Conservation (phyloP, 2,329 filamentous ascomycete species). For the Leptographium lundbergii region DNA sequence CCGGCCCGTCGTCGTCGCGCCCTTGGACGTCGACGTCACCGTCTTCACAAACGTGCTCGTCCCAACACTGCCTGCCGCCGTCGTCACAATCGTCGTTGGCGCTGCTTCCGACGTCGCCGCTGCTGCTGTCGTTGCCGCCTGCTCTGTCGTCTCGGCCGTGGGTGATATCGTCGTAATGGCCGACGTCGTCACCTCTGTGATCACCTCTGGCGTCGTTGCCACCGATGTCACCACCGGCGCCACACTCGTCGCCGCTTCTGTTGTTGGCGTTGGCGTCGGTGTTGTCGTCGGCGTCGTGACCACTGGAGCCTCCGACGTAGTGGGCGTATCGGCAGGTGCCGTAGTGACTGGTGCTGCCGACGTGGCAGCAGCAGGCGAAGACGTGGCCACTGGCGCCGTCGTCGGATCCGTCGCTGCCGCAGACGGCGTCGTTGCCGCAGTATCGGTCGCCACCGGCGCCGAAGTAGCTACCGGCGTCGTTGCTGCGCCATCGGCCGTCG, state of each 20-base stretch:
- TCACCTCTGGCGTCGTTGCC: background rate
- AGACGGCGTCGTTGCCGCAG: constrained; percentile 2
- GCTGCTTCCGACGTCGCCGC: constrained; percentile 5
- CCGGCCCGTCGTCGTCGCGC: constrained; percentile 10
- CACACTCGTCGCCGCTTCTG: background rate
- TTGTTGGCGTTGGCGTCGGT: background rate
- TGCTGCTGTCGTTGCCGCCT: constrained; percentile 5
- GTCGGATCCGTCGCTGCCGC: background rate
- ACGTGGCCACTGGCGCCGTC: background rate
- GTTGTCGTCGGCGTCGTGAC: background rate
- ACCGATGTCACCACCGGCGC: background rate
- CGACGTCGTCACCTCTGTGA: background rate
- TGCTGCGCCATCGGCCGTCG: background rate
- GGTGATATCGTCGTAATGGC: constrained; percentile 2
- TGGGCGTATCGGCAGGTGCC: background rate
- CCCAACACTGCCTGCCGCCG: constrained; percentile 1
- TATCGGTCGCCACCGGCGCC: constrained; percentile 11
- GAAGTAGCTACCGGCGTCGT: background rate
- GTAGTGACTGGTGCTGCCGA: background rate
- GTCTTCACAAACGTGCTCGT: constrained; percentile 13
- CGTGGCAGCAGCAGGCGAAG: background rate
- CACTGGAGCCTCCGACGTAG: background rate
- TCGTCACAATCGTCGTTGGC: constrained; percentile 25
- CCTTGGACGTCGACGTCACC: constrained; percentile 9
- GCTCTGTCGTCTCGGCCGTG: constrained; percentile 1